Evolutionary conservation across 768 basidiomycete species (phyloP).

Genomic region (Mrakia frigida): DNA sequence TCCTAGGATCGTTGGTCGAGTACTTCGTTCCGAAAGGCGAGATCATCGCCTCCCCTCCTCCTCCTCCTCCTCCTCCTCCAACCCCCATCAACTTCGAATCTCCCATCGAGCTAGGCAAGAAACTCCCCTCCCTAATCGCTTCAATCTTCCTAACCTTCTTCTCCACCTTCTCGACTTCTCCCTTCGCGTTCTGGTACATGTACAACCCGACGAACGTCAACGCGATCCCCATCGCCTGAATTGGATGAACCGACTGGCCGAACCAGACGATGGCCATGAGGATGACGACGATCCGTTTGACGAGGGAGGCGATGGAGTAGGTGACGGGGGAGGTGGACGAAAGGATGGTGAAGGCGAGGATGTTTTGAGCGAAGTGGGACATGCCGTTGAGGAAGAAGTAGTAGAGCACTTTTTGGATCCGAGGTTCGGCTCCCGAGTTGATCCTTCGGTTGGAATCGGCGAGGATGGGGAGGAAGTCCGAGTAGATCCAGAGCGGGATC

Average conservation of each 20-base stretch:
- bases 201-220: slow-evolving; percentile 86
- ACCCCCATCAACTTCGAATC: slow-evolving; percentile 12
- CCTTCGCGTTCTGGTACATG: slow-evolving; percentile 93
- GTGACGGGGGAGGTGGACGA: slow-evolving; percentile 96
- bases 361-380: slow-evolving; percentile 93
- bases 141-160: slow-evolving; percentile 61
- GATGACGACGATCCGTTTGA: slow-evolving; percentile 97
- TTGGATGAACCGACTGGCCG: slow-evolving; percentile 43
- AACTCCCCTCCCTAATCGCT: slow-evolving; percentile 42
- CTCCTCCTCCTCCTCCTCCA: background rate
- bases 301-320: slow-evolving; percentile 94
- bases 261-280: slow-evolving; percentile 98
- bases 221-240: slow-evolving; percentile 59
- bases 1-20: background rate
- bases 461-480: slow-evolving; percentile 70
- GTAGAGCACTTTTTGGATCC: slow-evolving; percentile 51
- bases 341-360: slow-evolving; percentile 94
- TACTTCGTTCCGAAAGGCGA: background rate
- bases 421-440: slow-evolving; percentile 26
- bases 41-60: background rate
- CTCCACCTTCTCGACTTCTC: slow-evolving; percentile 88
- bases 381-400: slow-evolving; percentile 91
- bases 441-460: slow-evolving; percentile 44
- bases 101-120: slow-evolving; percentile 33
- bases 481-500: slow-evolving; percentile 91